Base-by-base conservation (phyloP, 2,329 filamentous ascomycete genomes). In the Pseudopyrenochaeta lycopersici region DNA sequence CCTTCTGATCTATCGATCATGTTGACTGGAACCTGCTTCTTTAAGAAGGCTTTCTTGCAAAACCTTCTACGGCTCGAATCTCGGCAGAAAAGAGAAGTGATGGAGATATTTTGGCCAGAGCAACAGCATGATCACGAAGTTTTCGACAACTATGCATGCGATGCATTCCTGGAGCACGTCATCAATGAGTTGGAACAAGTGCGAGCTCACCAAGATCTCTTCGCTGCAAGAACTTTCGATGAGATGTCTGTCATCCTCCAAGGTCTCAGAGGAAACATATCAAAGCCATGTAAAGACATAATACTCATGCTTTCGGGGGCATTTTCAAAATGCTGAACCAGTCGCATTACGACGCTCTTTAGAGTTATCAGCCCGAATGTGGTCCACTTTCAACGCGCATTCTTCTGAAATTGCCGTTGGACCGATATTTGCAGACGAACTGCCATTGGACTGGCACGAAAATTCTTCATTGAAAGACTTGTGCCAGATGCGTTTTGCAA, bases 341-440 rank as follows among this genome's bases (percentile, higher is more conserved):
- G 21, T 31, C 14, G 23, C 55, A 7, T 46, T 62, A 12, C 46
- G 41, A 10, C 52, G 50, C 3, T 62, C 52, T 1, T 3, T 62
- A 4, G 58, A 59, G 40, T 44, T 62, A 6, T 45, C 49, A 1
- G 40, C 56, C 21, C 52, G 55, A 3, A 5, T 62, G 18, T 62
- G 55, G 58, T 45, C 59, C 20, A 56, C 49, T 2, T 21, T 62
- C 30, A 56, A 58, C 42, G 35, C 58, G 7, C 55, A 52, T n/a
- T 43, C 52, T 5, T 20, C 45, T 11, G 23, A 42, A 11, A 40
- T 61, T 14, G 36, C 42, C 10, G 46, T 55, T 5, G 54, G 58
- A 6, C 53, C 49, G 7, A 52, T 42, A 35, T 51, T 41, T 36
- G 40, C 49, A 2, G 38, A 51, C 31, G 54, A 57, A 17, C 15